Base-by-base conservation (phyloP, 2,329 filamentous ascomycete genomes). In the Fusarium pseudocircinatum region DNA sequence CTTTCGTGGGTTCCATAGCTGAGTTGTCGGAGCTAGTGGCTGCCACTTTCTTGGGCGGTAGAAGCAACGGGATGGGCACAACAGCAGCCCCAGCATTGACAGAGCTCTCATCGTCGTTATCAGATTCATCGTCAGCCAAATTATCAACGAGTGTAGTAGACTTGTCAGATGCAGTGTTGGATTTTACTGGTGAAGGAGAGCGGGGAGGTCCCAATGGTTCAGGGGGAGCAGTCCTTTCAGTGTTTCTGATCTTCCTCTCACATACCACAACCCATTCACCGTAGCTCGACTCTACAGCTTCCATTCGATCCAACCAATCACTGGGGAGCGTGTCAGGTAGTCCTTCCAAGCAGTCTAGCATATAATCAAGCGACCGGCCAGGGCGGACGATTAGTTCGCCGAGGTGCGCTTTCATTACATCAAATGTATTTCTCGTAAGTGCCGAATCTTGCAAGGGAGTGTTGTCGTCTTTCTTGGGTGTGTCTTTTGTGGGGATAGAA, bases 281-380 rank as follows among this genome's bases (percentile, higher is more conserved):
- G 81, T 96, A 97, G 36, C 91, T 89, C 16, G 87, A 85, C 81
- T 99, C 96, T 9, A 97, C 85, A 1, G 84, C 83, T 80, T 98
- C 96, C 83, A 98, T 92, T 9, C 91, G 88, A 76, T 97, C 94
- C 63, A 98, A 90, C 96, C 96, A 99, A 34, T 85, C 81, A 44
- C 97, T 93, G 0, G 96, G 96, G 15, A 99, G 84, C 1, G 93
- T 94, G 78, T 99, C 96, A 47, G 92, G 87, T 61, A 91, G 87
- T 4, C 94, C 95, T 81, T 98, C 96, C 5, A 98, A 86, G 37
- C 90, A 88, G 81, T 99, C 95, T 20, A 99, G 87, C 88, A 98
- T 94, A 57, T 87, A 89, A 80, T 99, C 96, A 69, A 98, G 86
- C 43, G 91, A 88, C 53, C 88, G 88, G 0, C 94, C 96, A 0